Conservation (phyloP, 495 filamentous ascomycete species). For the Durotheca rogersii region DNA sequence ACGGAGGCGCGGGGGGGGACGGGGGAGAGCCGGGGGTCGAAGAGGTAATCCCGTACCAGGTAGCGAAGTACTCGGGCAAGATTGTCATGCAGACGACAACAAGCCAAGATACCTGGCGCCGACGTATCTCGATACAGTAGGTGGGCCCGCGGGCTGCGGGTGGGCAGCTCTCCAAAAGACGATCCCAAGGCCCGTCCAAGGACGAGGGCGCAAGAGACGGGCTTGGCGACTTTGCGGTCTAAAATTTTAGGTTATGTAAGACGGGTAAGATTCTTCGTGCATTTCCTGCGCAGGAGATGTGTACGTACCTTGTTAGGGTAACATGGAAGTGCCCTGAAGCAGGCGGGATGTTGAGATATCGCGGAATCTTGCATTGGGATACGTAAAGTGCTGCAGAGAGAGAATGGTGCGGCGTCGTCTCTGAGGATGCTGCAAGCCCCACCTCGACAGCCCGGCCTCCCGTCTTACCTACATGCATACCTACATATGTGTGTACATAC, state of each 20-base stretch:
- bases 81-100: slow-evolving; percentile 16
- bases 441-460: slow-evolving; percentile 28
- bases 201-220: slow-evolving; percentile 31
- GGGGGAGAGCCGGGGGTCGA: too few species aligned
- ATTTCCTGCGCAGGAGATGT: too few species aligned
- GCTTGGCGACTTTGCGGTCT: slow-evolving; percentile 32
- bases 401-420: slow-evolving; percentile 26
- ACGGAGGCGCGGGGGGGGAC: too few species aligned
- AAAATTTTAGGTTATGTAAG: slow-evolving; percentile 32
- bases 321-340: neutral
- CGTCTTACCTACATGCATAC: slow-evolving; percentile 17
- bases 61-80: slow-evolving; percentile 3
- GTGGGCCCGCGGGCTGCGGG: too few species aligned
- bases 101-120: slow-evolving; percentile 17
- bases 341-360: slow-evolving; percentile 25
- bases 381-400: slow-evolving; percentile 34
- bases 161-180: too few species aligned
- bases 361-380: slow-evolving; percentile 39
- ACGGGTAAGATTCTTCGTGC: slow-evolving; percentile 10
- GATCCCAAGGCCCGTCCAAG: too few species aligned
- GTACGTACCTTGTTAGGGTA: neutral
- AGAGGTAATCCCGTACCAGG: too few species aligned
- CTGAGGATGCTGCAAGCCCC: slow-evolving; percentile 24
- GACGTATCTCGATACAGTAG: slow-evolving; percentile 22
- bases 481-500: slow-evolving; percentile 3